A percentile compares a stretch with the other conserved stretches of the same genome.
Evolutionary conservation across 768 basidiomycete genomes (phyloP).

Genomic region (Termitomyces titanicus): DNA sequence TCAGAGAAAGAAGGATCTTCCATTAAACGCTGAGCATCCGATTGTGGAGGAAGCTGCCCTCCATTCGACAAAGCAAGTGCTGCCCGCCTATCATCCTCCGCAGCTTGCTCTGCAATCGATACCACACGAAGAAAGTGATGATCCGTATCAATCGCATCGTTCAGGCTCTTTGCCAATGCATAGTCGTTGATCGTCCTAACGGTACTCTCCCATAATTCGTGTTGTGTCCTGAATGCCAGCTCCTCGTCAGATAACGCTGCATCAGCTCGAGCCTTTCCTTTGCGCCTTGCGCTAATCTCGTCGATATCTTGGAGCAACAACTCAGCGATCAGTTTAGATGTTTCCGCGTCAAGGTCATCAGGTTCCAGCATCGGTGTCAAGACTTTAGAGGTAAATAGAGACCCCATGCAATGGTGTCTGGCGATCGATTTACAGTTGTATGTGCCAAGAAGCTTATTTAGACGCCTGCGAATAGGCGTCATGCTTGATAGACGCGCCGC

Average conservation of each 20-base stretch:
- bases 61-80: slow-evolving; percentile 11
- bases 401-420: slow-evolving; percentile 1
- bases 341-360: slow-evolving; percentile 7
- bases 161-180: slow-evolving; percentile 14
- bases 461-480: too few species aligned
- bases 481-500: background rate
- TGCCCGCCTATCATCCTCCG: slow-evolving; percentile 16
- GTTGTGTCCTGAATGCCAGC: slow-evolving; percentile 13
- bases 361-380: background rate
- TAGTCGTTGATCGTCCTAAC: slow-evolving; percentile 9
- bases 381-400: background rate
- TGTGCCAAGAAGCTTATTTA: background rate
- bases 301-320: slow-evolving; percentile 7
- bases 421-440: background rate
- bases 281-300: slow-evolving; percentile 13
- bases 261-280: slow-evolving; percentile 18
- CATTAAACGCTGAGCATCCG: slow-evolving; percentile 14
- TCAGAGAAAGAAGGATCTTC: slow-evolving; percentile 10
- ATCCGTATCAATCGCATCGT: slow-evolving; percentile 14
- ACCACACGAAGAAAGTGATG: slow-evolving; percentile 7
- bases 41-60: slow-evolving; percentile 7
- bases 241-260: slow-evolving; percentile 17
- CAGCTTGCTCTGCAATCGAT: slow-evolving; percentile 13
- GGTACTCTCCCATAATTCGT: slow-evolving; percentile 6
- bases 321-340: slow-evolving; percentile 10